A percentile compares a stretch with the other conserved stretches of the same genome.
phyloP scores from a whole-genome alignment of 768 basidiomycete genomes.

The Tylopilus subfusipes region DNA sequence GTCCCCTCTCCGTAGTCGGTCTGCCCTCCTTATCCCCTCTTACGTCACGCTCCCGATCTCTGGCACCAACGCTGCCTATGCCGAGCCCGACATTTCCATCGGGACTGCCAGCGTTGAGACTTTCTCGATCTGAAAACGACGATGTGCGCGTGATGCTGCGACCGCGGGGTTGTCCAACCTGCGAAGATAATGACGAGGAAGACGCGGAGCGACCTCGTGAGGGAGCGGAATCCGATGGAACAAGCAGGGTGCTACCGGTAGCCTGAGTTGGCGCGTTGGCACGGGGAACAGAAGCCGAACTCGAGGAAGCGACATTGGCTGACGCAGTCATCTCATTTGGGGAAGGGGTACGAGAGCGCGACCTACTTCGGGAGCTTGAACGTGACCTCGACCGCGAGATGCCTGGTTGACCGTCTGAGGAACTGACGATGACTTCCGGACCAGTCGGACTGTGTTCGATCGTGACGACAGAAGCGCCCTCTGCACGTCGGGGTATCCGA shows the following conservation, averaged over 20 bases:
- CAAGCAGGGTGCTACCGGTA: constrained; percentile 21
- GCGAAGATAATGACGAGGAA: constrained; percentile 33
- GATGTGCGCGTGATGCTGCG: constrained; percentile 53
- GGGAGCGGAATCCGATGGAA: constrained; percentile 24
- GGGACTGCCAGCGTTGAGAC: constrained; percentile 37
- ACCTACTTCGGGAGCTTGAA: constrained; percentile 36
- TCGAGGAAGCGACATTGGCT: constrained; percentile 9
- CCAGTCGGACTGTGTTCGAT: constrained; percentile 8
- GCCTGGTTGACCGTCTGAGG: constrained; percentile 33
- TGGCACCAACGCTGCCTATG: constrained; percentile 31
- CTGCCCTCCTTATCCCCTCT: constrained; percentile 29
- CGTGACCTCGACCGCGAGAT: constrained; percentile 30
- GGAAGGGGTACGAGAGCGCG: constrained; percentile 46
- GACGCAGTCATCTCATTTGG: constrained; percentile 28
- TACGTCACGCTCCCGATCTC: constrained; percentile 31
- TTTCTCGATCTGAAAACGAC: constrained; percentile 53
- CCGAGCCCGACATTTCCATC: constrained; percentile 32
- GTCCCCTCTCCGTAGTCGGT: constrained; percentile 25
- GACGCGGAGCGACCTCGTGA: constrained; percentile 31
- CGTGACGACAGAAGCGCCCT: constrained; percentile 15
- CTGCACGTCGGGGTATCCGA: constrained; percentile 6
- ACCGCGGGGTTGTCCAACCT: constrained; percentile 40
- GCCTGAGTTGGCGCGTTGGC: constrained; percentile 8
- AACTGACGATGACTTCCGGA: constrained; percentile 36
- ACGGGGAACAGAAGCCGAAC: constrained; percentile 11